Base-by-base conservation (phyloP, 2,329 filamentous ascomycete species). In the Whalleya microplaca region DNA sequence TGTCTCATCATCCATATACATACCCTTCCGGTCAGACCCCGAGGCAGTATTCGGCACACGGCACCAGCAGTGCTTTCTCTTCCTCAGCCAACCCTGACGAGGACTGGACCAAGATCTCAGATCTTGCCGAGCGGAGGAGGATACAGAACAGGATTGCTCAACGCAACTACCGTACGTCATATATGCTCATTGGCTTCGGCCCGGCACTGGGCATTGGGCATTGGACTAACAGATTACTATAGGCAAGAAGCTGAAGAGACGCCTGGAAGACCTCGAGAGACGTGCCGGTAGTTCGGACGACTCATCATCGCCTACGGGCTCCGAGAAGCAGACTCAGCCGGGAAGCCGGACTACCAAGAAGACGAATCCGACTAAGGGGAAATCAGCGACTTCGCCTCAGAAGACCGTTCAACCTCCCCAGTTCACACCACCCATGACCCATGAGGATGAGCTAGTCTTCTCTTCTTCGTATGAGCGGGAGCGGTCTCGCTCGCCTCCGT, bases 81-180 rank as follows among this genome's bases (percentile, higher is more conserved):
- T 90, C 89, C 69, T 96, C 92, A 63, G 94, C 93, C 68, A 96
- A 96, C 74, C 91, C 94, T 53, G 93, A 97, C 71, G 94, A 98
- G 78, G 94, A 98, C 79, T 98, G 94, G 94, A 97, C 94, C 72
- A 96, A 97, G 85, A 96, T 98, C 73, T 96, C 94, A 55, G 94
- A 98, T 75, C 87, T 98, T 58, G 94, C 93, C 49, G 94, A 98
- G 78, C 88, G 95, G 71, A 84, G 93, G 69, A 86, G 93, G 72
- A 96, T 97, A 79, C 93, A 98, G 78, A 98, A 98, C 79, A 88
- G 94, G 67, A 97, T 98, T 82, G 94, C 94, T 66, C 94, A 98
- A 78, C 89, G 93, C 70, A 96, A 96, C 80, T 97, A 97, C 80
- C 92, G 92, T 96, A 81, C 41, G 74, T 75, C 58, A 51, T 55